These are phyloP conservation scores for Ulota crispa DNA, from an alignment of 225 moss, liverwort and hornwort genomes.

Conservation along the genomic window DNA sequence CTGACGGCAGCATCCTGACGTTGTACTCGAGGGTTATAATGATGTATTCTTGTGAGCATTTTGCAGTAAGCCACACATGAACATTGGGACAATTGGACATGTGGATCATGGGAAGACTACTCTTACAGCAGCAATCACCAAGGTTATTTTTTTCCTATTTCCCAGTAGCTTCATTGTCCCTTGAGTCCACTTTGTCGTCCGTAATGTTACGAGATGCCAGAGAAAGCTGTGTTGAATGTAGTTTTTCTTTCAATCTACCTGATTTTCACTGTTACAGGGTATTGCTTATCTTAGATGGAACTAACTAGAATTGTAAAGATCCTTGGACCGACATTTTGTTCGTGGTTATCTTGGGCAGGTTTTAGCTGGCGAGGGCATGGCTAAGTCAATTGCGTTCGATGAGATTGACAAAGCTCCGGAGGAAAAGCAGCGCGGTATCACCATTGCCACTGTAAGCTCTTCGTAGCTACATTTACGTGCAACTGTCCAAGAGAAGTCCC, in stretches of 20 bases:
- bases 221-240: neutral
- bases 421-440: constrained; percentile 90
- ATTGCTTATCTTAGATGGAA: neutral
- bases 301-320: neutral
- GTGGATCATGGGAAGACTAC: constrained; percentile 80
- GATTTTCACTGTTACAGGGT: neutral
- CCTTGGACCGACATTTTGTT: neutral
- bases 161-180: neutral
- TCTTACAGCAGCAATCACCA: constrained; percentile 69
- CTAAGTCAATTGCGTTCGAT: constrained; percentile 83
- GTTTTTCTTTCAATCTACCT: neutral
- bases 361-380: constrained; percentile 65
- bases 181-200: neutral
- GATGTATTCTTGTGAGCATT: neutral
- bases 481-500: neutral
- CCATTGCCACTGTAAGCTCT: constrained; percentile 71
- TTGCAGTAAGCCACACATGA: constrained; percentile 68
- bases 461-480: neutral
- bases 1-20: neutral
- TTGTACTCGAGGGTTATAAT: neutral
- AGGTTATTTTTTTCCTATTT: constrained; percentile 24
- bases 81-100: constrained; percentile 77
- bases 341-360: constrained; percentile 38
- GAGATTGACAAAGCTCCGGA: constrained; percentile 86
- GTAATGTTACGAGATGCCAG: neutral